phyloP scores from a whole-genome alignment of 495 filamentous ascomycete species.

The Articulospora tetracladia region DNA sequence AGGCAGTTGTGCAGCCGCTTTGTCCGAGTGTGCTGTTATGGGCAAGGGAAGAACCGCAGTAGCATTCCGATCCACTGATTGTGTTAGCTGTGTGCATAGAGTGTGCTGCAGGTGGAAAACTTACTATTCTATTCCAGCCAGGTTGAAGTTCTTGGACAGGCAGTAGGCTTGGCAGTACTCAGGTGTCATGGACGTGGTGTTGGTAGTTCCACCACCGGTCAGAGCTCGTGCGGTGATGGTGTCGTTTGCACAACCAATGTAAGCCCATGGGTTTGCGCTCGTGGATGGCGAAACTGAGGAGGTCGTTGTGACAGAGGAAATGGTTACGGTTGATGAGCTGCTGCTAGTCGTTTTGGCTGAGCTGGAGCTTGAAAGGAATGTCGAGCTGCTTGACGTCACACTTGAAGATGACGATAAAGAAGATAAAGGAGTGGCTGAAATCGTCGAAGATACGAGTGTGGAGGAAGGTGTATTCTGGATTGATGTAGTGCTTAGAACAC shows the following conservation, averaged over 20 bases:
- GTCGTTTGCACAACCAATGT: slow-evolving; percentile 6
- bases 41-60: slow-evolving; percentile 30
- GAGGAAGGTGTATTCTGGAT: not conserved
- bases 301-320: not conserved
- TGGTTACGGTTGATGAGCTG: not conserved
- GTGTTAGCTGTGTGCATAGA: slow-evolving; percentile 12
- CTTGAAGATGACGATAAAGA: not conserved
- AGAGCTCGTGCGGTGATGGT: slow-evolving; percentile 5
- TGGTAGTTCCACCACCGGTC: not conserved
- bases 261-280: not conserved
- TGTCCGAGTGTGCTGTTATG: slow-evolving; percentile 24
- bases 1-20: slow-evolving; percentile 30
- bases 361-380: not conserved
- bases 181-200: slow-evolving; percentile 3
- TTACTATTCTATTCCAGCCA: slow-evolving; percentile 1
- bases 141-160: not conserved
- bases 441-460: not conserved
- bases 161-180: slow-evolving; percentile 9
- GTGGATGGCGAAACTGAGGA: not conserved
- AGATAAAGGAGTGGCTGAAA: not conserved
- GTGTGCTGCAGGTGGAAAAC: no score
- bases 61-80: slow-evolving; percentile 26
- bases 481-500: not conserved
- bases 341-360: not conserved
- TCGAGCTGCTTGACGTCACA: not conserved